Evolutionary conservation across 768 basidiomycete species (phyloP).

Genomic region (Nidularia pulvinata): DNA sequence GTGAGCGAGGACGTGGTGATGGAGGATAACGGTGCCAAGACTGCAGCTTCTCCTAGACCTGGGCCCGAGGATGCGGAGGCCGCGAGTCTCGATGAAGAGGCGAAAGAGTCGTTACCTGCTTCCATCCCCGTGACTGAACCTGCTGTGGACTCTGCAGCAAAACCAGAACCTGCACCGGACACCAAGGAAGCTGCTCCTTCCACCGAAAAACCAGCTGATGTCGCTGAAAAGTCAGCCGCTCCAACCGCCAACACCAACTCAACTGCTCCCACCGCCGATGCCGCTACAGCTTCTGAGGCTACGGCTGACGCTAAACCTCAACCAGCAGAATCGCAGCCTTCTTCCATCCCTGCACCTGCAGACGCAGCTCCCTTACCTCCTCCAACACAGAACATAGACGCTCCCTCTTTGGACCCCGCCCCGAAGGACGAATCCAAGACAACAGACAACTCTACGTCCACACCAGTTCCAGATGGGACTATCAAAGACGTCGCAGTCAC

Average conservation of each 20-base stretch:
- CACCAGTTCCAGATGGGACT: no score
- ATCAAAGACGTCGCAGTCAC: no score
- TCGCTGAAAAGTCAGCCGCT: not conserved
- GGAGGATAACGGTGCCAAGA: slow-evolving; percentile 4
- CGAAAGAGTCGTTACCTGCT: no score
- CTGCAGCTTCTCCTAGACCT: not conserved
- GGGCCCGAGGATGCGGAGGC: slow-evolving; percentile 3
- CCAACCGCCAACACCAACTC: not conserved
- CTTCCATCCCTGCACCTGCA: not conserved
- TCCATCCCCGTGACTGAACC: no score
- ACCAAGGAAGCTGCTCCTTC: not conserved
- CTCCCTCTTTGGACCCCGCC: no score
- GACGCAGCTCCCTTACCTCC: no score
- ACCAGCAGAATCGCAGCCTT: not conserved
- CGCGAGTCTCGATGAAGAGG: not conserved
- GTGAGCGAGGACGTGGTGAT: slow-evolving; percentile 6
- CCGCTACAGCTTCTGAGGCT: not conserved
- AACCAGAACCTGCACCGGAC: no score
- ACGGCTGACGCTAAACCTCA: not conserved
- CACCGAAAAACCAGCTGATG: not conserved
- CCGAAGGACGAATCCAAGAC: no score
- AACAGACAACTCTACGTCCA: no score
- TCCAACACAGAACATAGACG: no score
- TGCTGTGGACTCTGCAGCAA: no score
- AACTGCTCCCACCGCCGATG: not conserved